phyloP scores from a whole-genome alignment of 176 grass and related monocot genomes.

The Alloteropsis semialata region DNA sequence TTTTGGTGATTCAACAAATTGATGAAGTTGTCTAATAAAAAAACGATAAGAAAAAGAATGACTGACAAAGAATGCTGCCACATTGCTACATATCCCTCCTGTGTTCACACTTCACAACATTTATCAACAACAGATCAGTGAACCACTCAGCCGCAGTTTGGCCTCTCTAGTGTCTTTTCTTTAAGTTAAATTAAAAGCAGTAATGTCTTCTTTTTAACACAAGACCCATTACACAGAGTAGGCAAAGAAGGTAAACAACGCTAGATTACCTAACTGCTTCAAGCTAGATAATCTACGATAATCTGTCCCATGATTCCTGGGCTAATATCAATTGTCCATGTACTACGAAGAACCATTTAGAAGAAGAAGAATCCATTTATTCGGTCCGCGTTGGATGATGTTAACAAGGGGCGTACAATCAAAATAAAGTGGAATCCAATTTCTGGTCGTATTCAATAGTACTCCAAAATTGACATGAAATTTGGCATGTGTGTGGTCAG shows the following conservation, averaged over 20 bases:
- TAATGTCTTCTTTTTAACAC: too few relatives aligned
- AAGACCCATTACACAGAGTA: too few relatives aligned
- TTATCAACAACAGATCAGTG: neutral
- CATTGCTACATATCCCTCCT: neutral
- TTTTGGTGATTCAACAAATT: neutral
- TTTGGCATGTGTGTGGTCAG: neutral
- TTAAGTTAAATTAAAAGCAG: too few relatives aligned
- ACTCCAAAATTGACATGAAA: neutral
- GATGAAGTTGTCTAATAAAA: neutral
- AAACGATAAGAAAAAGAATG: neutral
- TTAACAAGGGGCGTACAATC: neutral
- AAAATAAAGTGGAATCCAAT: neutral
- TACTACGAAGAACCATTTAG: neutral
- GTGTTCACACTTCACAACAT: neutral
- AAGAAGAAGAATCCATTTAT: neutral
- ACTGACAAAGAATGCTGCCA: too few relatives aligned
- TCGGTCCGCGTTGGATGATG: neutral
- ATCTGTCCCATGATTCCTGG: too few relatives aligned
- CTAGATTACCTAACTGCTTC: too few relatives aligned
- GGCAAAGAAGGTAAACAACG: too few relatives aligned
- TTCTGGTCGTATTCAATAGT: neutral
- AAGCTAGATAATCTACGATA: too few relatives aligned
- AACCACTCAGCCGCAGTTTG: too few relatives aligned
- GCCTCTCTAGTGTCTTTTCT: too few relatives aligned
- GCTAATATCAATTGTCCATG: neutral